Percentiles rank a stretch among this genome's conserved stretches.
phyloP scores from a whole-genome alignment of 495 filamentous ascomycete species.

The Apiosordaria backusii region DNA sequence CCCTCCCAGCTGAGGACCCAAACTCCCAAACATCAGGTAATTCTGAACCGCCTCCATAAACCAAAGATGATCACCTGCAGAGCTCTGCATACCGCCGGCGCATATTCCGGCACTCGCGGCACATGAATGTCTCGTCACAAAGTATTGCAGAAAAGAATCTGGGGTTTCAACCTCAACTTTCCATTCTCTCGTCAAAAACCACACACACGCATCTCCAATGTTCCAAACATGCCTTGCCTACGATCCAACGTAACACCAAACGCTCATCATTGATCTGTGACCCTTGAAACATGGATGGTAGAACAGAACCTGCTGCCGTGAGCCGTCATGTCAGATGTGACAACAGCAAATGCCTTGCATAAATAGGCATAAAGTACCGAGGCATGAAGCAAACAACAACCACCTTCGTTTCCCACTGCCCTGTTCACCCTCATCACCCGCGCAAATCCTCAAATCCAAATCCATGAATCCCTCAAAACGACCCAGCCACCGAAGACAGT shows the following conservation, averaged over 20 bases:
- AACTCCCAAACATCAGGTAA: background rate
- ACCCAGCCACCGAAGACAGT: too few relatives aligned
- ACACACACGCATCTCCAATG: background rate
- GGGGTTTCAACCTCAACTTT: too few relatives aligned
- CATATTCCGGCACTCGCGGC: background rate
- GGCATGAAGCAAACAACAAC: too few relatives aligned
- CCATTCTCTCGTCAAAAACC: too few relatives aligned
- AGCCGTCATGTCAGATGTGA: too few relatives aligned
- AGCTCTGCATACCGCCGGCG: background rate
- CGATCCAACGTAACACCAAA: background rate
- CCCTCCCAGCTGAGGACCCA: background rate
- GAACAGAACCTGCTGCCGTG: background rate
- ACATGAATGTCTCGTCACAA: background rate
- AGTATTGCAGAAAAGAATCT: background rate
- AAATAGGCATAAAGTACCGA: conserved; percentile 8
- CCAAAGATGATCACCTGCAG: background rate
- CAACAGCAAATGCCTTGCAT: too few relatives aligned
- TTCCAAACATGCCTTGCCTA: background rate
- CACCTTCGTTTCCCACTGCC: too few relatives aligned
- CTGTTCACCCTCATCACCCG: too few relatives aligned
- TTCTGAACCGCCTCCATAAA: background rate
- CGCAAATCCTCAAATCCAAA: too few relatives aligned
- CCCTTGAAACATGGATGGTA: background rate
- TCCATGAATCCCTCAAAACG: too few relatives aligned
- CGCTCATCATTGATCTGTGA: background rate